A percentile compares a stretch with the other conserved stretches of the same genome.
Conservation (phyloP, 2,329 filamentous ascomycete species). For the Gnomoniopsis sp. region DNA sequence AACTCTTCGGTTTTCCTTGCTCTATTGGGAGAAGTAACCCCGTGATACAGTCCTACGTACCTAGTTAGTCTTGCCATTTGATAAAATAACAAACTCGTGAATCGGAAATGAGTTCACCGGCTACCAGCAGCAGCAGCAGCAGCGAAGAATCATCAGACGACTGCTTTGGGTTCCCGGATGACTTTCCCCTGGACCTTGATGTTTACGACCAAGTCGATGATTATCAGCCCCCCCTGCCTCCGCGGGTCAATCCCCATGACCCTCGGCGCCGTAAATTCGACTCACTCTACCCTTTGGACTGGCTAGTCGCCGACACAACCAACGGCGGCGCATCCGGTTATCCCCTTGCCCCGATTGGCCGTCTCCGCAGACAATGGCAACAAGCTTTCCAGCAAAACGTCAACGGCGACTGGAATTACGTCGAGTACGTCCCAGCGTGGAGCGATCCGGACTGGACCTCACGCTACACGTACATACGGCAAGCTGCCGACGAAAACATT, state of each 20-base stretch:
- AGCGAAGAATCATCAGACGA: not conserved
- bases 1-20: no score
- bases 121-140: no score
- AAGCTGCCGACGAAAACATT: not conserved
- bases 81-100: no score
- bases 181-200: not conserved
- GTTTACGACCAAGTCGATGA: not conserved
- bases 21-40: no score
- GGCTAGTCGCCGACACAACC: not conserved
- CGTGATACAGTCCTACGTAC: no score
- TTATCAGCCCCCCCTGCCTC: not conserved
- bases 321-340: not conserved
- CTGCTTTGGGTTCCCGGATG: not conserved
- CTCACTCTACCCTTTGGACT: not conserved
- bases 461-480: not conserved
- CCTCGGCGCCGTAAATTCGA: not conserved
- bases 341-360: not conserved
- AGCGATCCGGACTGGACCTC: constrained; percentile 13
- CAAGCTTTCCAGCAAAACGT: not conserved
- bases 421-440: constrained; percentile 17
- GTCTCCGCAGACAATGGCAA: not conserved
- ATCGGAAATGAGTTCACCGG: no score
- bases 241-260: not conserved
- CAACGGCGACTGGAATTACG: constrained; percentile 2
- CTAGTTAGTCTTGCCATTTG: no score